Conservation (phyloP, 1,139 yeast genomes). For the Candida sanyaensis region DNA sequence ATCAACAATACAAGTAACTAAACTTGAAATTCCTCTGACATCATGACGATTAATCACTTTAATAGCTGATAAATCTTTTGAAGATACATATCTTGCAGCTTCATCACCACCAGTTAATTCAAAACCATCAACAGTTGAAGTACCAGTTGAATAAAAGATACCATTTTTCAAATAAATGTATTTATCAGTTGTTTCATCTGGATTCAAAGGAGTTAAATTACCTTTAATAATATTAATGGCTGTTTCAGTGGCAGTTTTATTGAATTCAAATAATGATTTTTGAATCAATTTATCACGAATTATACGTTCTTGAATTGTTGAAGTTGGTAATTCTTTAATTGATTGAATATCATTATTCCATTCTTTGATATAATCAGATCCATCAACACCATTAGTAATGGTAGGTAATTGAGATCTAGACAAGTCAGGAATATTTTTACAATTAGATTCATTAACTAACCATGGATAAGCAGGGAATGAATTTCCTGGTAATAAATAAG, state of each 20-base stretch:
- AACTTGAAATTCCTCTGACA: conserved; percentile 61
- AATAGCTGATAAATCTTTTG: conserved; percentile 77
- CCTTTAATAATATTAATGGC: conserved; percentile 78
- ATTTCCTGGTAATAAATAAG: conserved; percentile 62
- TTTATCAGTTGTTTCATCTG: conserved; percentile 60
- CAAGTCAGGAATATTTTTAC: conserved; percentile 50
- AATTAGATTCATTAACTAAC: conserved; percentile 49
- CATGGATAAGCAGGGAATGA: conserved; percentile 72
- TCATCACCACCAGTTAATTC: conserved; percentile 73
- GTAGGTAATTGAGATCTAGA: conserved; percentile 64
- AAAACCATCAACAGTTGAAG: conserved; percentile 72
- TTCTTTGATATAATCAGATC: conserved; percentile 61
- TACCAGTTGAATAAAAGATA: conserved; percentile 81
- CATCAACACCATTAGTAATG: conserved; percentile 58
- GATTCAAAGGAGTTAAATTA: conserved; percentile 77
- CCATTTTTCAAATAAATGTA: conserved; percentile 78
- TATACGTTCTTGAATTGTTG: conserved; percentile 64
- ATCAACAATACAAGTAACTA: conserved; percentile 84
- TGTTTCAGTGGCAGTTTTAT: conserved; percentile 73
- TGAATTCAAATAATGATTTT: conserved; percentile 77
- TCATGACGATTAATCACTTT: conserved; percentile 70
- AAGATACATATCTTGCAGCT: conserved; percentile 81
- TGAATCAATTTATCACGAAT: conserved; percentile 74
- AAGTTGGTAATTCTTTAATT: conserved; percentile 66
- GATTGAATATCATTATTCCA: conserved; percentile 94